Base-by-base conservation (phyloP, 1,284 basidiomycete genomes). In the Exobasidium cylindrosporum region DNA sequence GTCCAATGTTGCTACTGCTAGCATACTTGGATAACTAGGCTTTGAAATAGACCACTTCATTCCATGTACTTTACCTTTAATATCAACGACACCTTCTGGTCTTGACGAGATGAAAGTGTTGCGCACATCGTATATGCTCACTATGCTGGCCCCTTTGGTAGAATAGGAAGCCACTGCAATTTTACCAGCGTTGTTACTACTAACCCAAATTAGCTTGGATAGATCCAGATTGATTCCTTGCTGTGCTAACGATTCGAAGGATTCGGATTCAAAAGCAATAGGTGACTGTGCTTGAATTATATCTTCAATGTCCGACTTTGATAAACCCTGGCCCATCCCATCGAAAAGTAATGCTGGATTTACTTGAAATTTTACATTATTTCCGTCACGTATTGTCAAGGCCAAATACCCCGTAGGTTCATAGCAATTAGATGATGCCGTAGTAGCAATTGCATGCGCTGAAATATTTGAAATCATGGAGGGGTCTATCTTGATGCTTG, bases 311-410 rank as follows among this genome's bases (percentile, higher is more conserved):
- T 17, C 35, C 10, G 35, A 10, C 17, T 40, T 40, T 40, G 35
- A 40, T 11, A 73, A 65, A 2, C 72, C 72, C 7, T 5, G 17
- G 5, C 68, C 70, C 40, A 65, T 43, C 1, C 70, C 70, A 26
- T 74, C 72, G 40, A 74, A 72, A 54, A 74, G 69, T 10, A 57
- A 57, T 4, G 70, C 58, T 14, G 72, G 70, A 31, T 66, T 68
- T 57, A 75, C 35, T 0, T 63, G 50, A 45, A 66, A 65, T 21
- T 63, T 49, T 7, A 52, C 43, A 14, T 58, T 53, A 3, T 31
- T 23, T 17, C 66, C 66, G 21, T 31, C 23, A 11, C 23, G 17
- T 26, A 31, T 28, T 28, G 53, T 24, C 14, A 60, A 14, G 30
- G 61, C 59, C 49, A 73, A 17, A 0, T 55, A 50, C 14, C 65